Percentiles rank a stretch among this genome's conserved stretches.
These are phyloP conservation scores for Naganishia cerealis DNA, from an alignment of 1,284 basidiomycete genomes.

Conservation along the genomic window DNA sequence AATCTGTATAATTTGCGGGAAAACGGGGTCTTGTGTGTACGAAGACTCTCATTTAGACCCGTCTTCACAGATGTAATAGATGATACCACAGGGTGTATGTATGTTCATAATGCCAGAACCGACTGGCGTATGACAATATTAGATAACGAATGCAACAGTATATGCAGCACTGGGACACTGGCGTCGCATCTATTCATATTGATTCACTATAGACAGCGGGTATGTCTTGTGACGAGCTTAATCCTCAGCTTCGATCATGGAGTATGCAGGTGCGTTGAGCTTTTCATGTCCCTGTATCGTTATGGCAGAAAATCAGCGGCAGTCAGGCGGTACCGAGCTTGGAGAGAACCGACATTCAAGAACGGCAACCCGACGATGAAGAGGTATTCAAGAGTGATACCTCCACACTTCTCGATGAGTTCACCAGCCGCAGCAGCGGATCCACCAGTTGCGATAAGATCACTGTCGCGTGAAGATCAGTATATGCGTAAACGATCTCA, in stretches of 20 bases:
- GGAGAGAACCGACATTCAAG: conserved; percentile 59
- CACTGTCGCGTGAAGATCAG: conserved; percentile 52
- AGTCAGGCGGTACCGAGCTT: not conserved
- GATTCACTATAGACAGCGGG: not conserved
- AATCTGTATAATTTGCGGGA: conserved; percentile 22
- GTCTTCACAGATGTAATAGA: conserved; percentile 20
- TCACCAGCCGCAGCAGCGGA: conserved; percentile 92
- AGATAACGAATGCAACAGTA: not conserved
- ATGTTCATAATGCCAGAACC: not conserved
- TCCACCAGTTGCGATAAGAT: conserved; percentile 95
- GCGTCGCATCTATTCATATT: conserved; percentile 8
- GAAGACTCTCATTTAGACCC: conserved; percentile 5
- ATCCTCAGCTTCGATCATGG: conserved; percentile 74
- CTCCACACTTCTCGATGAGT: conserved; percentile 78
- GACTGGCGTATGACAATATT: not conserved
- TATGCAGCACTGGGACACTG: not conserved
- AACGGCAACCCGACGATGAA: conserved; percentile 88
- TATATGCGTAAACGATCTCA: not conserved
- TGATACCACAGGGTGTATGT: not conserved
- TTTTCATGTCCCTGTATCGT: conserved; percentile 62
- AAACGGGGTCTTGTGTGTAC: not conserved
- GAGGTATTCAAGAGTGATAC: conserved; percentile 83
- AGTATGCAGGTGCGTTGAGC: conserved; percentile 83
- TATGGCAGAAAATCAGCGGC: not conserved
- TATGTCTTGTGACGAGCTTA: conserved; percentile 45